Conservation (phyloP, 2,329 filamentous ascomycete genomes). For the Cladosporium sp. region DNA sequence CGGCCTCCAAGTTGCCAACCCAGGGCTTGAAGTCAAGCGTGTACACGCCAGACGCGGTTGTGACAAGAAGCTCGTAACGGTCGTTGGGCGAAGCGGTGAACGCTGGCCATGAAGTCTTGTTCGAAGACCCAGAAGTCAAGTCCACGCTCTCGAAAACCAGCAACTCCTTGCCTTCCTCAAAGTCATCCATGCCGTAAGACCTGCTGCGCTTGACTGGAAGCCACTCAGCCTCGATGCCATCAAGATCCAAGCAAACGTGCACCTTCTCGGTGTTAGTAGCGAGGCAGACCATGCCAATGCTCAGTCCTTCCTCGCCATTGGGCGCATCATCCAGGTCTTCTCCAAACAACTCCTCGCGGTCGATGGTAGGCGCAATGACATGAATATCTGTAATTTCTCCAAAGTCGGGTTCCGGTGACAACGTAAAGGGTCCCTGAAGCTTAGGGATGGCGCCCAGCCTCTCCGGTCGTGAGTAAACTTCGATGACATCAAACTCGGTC, state of each 20-base stretch:
- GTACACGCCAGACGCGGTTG: slow-evolving; percentile 54
- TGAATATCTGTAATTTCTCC: slow-evolving; percentile 62
- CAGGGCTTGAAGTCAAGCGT: slow-evolving; percentile 59
- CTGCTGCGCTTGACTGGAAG: slow-evolving; percentile 47
- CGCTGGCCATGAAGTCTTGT: slow-evolving; percentile 47
- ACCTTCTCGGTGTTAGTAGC: slow-evolving; percentile 57
- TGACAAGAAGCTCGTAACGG: slow-evolving; percentile 61
- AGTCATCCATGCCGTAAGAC: slow-evolving; percentile 28
- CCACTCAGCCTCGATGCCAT: slow-evolving; percentile 65
- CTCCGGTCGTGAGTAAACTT: slow-evolving; percentile 58
- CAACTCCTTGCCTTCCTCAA: slow-evolving; percentile 30
- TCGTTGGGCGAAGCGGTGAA: slow-evolving; percentile 58
- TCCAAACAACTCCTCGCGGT: slow-evolving; percentile 54
- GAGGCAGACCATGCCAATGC: slow-evolving; percentile 59
- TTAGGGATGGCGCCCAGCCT: slow-evolving; percentile 58
- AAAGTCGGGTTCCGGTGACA: slow-evolving; percentile 52
- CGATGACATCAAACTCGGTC: slow-evolving; percentile 45
- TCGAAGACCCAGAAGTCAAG: slow-evolving; percentile 24
- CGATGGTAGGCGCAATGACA: slow-evolving; percentile 55
- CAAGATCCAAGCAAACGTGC: slow-evolving; percentile 61
- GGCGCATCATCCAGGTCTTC: slow-evolving; percentile 51
- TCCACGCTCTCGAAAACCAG: slow-evolving; percentile 46
- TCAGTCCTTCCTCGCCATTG: slow-evolving; percentile 48
- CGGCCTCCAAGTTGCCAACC: slow-evolving; percentile 57
- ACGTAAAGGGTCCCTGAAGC: slow-evolving; percentile 62